Evolutionary conservation across 139 green algal genomes (phyloP).

Genomic region (Chlorella sp.): DNA sequence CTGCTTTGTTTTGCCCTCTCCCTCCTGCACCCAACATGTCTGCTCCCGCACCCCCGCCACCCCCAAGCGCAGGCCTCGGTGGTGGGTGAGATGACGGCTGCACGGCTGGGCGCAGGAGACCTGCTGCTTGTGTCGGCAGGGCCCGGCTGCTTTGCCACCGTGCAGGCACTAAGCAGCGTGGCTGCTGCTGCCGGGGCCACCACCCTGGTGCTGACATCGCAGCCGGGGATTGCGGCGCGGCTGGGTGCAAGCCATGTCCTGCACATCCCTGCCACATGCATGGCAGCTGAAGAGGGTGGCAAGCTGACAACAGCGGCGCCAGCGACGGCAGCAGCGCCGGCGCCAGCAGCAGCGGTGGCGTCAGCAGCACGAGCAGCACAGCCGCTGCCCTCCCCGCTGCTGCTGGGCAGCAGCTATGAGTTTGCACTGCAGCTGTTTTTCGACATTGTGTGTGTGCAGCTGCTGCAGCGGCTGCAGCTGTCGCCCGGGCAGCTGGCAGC

Average conservation of each 20-base stretch:
- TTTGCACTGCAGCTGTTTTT: constrained; percentile 32
- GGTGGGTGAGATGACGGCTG: constrained; percentile 38
- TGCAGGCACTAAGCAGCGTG: neutral
- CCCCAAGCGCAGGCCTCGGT: constrained; percentile 1
- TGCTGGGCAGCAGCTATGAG: constrained; percentile 35
- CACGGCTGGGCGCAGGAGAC: neutral
- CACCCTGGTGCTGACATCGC: constrained; percentile 1
- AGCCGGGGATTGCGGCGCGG: neutral
- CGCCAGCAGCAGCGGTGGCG: neutral
- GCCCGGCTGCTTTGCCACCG: constrained; percentile 30
- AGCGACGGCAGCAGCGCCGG: neutral
- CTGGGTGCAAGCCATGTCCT: neutral
- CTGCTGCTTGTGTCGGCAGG: constrained; percentile 20
- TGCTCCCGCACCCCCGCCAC: too few relatives aligned
- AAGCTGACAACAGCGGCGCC: neutral
- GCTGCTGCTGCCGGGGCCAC: neutral
- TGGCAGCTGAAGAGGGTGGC: neutral
- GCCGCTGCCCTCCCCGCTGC: neutral
- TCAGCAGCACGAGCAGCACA: neutral
- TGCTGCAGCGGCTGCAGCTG: constrained; percentile 8
- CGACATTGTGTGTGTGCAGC: neutral
- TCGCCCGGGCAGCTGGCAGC: neutral
- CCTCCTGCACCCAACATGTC: too few relatives aligned
- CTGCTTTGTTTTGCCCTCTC: too few relatives aligned
- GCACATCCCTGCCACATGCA: constrained; percentile 30